Conservation (phyloP, 106 monocot genomes). For the Dendrobium officinale region DNA sequence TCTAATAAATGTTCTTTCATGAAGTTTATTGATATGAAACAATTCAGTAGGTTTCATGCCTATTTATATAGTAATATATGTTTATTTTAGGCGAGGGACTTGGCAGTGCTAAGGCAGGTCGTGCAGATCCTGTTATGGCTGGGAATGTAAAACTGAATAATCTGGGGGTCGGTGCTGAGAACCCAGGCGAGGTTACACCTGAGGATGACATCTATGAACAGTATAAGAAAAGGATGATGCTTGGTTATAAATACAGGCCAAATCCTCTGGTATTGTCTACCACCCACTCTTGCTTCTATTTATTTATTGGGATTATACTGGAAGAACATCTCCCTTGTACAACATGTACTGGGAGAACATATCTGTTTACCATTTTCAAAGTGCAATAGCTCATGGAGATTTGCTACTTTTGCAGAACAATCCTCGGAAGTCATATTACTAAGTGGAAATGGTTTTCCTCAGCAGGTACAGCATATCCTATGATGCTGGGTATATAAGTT, state of each 20-base stretch:
- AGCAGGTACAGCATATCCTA: not conserved
- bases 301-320: not conserved
- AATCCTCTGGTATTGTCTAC: conserved; percentile 55
- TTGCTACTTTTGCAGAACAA: conserved; percentile 24
- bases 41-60: not conserved
- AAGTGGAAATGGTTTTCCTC: not conserved
- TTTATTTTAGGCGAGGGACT: conserved; percentile 79
- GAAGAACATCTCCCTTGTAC: not conserved
- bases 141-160: conserved; percentile 71
- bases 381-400: not conserved
- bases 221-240: conserved; percentile 90
- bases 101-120: conserved; percentile 73
- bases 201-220: conserved; percentile 92
- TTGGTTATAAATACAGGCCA: conserved; percentile 67
- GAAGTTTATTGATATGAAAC: too few species aligned
- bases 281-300: not conserved
- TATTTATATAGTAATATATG: not conserved
- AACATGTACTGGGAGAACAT: not conserved
- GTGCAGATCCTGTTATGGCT: conserved; percentile 92
- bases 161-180: conserved; percentile 77
- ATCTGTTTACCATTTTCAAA: not conserved
- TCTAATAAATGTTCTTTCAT: not conserved
- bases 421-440: conserved; percentile 48
- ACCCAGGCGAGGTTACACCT: conserved; percentile 69
- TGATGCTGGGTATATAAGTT: not conserved